Base-by-base conservation (phyloP, 2,329 filamentous ascomycete genomes). In the Fusarium nisikadoi region DNA sequence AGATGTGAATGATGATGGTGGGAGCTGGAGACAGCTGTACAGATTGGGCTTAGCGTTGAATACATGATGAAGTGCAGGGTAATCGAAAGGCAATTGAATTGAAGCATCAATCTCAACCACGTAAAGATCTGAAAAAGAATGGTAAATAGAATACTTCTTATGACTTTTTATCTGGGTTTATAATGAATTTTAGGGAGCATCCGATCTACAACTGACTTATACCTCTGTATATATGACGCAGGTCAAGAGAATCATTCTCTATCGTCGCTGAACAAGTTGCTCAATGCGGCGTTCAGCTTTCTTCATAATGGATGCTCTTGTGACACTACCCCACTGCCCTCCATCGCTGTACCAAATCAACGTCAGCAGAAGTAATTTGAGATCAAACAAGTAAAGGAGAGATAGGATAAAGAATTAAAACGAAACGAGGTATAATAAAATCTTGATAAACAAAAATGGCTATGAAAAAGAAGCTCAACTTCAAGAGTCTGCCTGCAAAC, bases 191-290 rank as follows among this genome's bases (percentile, higher is more conserved):
- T 3, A 27, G 8, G 9, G 9, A 52, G 11, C 2, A 11, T 14
- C 19, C 27, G 4, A 16, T 33, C 0, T n/a, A n/a, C n/a, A n/a
- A n/a, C n/a, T n/a, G n/a, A n/a, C n/a, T n/a, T n/a, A n/a, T n/a
- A n/a, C n/a, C n/a, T n/a, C n/a, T n/a, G n/a, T n/a, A n/a, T n/a
- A n/a, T n/a, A n/a, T n/a, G n/a, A n/a, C n/a, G n/a, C 3, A 31
- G 7, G 0, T 17, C 10, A 17, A 23, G 8, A 29, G 0, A 8
- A 6, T 27, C 0, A 5, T 20, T 4, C 19, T 8, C 13, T 25
- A 12, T 12, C 0, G 6, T 2, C 4, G 0, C 6, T 4, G 0
- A 8, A 19, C 4, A n/a, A 47, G 7, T 12, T 14, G 3, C 4
- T 47, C 19, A 2, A 11, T 16, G 7, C 13, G 10, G 2, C 12